phyloP scores from a whole-genome alignment of 192 early-diverging fungal genomes.

The Coemansia aciculifera region DNA sequence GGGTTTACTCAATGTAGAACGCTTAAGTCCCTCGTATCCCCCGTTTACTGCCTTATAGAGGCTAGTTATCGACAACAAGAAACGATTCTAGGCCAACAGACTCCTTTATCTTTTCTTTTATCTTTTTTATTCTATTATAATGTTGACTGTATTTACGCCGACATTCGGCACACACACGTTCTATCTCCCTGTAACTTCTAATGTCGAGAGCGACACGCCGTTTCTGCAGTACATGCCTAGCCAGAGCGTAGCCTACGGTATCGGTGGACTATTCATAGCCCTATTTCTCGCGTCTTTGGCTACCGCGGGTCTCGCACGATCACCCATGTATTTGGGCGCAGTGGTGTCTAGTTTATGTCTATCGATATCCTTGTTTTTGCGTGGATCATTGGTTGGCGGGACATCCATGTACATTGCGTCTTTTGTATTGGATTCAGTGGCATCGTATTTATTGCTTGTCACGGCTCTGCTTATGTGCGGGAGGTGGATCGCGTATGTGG shows the following conservation, averaged over 20 bases:
- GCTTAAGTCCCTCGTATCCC: neutral
- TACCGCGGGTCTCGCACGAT: neutral
- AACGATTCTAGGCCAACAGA: too few species aligned
- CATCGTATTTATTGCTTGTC: constrained; percentile 16
- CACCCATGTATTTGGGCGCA: constrained; percentile 9
- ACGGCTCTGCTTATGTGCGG: constrained; percentile 12
- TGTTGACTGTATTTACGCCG: constrained; percentile 15
- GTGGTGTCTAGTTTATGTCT: constrained; percentile 10
- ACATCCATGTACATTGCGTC: constrained; percentile 24
- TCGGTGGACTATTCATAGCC: constrained; percentile 31
- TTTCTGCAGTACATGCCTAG: constrained; percentile 29
- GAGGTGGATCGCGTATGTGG: constrained; percentile 21
- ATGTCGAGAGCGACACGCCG: constrained; percentile 18
- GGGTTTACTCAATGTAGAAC: neutral
- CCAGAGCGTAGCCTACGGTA: constrained; percentile 27
- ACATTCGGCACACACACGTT: constrained; percentile 11
- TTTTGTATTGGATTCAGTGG: constrained; percentile 19
- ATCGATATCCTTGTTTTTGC: constrained; percentile 31
- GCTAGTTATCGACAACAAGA: neutral
- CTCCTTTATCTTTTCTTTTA: neutral
- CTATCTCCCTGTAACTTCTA: constrained; percentile 1
- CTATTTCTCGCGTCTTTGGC: constrained; percentile 16
- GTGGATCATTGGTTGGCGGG: constrained; percentile 12
- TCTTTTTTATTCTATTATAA: neutral
- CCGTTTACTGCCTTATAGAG: neutral